Evolutionary conservation across 106 monocot species (phyloP).

Genomic region (Dactylorhiza incarnata): DNA sequence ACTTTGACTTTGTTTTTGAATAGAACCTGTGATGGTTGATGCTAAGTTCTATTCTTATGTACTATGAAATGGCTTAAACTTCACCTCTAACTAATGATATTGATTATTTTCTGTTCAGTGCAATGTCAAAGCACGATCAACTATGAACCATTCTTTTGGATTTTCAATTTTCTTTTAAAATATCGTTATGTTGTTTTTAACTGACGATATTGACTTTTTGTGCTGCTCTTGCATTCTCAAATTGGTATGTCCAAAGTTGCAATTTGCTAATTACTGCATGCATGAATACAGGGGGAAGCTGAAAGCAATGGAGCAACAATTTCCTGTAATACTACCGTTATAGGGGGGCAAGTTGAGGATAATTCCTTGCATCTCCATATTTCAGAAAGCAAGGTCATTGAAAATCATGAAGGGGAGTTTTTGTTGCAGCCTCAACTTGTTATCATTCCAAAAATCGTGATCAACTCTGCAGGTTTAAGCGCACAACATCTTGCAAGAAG

Average conservation of each 20-base stretch:
- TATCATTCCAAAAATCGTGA: constrained; percentile 60
- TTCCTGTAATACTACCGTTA: constrained; percentile 70
- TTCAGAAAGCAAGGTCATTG: constrained; percentile 53
- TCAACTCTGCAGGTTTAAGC: constrained; percentile 88
- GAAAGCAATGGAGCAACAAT: constrained; percentile 52
- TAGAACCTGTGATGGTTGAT: neutral
- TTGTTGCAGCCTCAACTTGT: constrained; percentile 47
- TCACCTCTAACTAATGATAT: neutral
- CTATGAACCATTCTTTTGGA: too few species aligned
- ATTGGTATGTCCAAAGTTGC: neutral
- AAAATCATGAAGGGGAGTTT: constrained; percentile 21
- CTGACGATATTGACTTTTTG: neutral
- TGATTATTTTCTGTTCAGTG: neutral
- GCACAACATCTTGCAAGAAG: constrained; percentile 77
- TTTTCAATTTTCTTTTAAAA: too few species aligned
- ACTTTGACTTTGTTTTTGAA: neutral
- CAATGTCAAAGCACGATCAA: neutral
- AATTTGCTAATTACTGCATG: constrained; percentile 3
- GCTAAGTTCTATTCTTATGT: neutral
- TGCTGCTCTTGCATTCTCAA: neutral
- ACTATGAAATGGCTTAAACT: neutral
- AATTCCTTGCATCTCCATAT: constrained; percentile 50
- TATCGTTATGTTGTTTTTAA: too few species aligned
- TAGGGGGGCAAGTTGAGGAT: constrained; percentile 59
- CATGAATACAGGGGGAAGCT: constrained; percentile 74